Percentiles rank a stretch among this genome's conserved stretches.
Evolutionary conservation across 805 yeast genomes (phyloP).

Genomic region (Citeromyces matritensis): DNA sequence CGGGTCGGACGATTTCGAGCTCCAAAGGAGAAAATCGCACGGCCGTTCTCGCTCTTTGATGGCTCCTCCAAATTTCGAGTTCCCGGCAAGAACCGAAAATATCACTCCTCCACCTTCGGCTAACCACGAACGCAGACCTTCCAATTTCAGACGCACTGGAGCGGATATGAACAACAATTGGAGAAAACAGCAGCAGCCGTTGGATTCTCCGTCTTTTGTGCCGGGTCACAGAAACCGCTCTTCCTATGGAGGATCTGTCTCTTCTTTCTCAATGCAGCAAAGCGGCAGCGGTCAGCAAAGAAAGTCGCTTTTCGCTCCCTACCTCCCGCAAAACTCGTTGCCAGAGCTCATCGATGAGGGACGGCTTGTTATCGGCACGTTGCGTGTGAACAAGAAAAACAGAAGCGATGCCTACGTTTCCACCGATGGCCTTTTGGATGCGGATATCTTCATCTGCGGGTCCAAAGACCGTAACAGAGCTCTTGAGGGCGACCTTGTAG

Average conservation of each 20-base stretch:
- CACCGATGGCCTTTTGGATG: constrained; percentile 89
- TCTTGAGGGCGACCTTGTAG: constrained; percentile 90
- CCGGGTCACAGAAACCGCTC: constrained; percentile 74
- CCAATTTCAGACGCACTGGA: constrained; percentile 26
- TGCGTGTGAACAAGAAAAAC: constrained; percentile 91
- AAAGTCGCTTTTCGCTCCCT: constrained; percentile 88
- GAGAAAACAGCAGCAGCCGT: constrained; percentile 35
- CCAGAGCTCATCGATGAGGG: constrained; percentile 88
- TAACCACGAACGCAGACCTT: constrained; percentile 5
- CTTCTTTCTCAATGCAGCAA: constrained; percentile 24
- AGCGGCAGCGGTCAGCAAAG: constrained; percentile 28
- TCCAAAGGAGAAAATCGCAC: constrained; percentile 5
- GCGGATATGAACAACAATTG: constrained; percentile 42
- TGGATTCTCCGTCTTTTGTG: constrained; percentile 22
- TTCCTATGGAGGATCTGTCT: constrained; percentile 53
- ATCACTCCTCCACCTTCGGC: constrained; percentile 4
- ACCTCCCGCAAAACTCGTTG: constrained; percentile 82
- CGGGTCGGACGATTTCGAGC: constrained; percentile 1
- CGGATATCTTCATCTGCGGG: constrained; percentile 95
- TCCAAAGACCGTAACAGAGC: constrained; percentile 97
- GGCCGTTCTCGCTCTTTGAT: constrained; percentile 13
- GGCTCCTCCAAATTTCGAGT: constrained; percentile 41
- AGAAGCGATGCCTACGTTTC: constrained; percentile 98
- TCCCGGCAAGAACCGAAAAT: constrained; percentile 33
- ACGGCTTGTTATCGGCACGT: constrained; percentile 77